Conservation (phyloP, 345 rosid species). For the Kandelia obovata region DNA sequence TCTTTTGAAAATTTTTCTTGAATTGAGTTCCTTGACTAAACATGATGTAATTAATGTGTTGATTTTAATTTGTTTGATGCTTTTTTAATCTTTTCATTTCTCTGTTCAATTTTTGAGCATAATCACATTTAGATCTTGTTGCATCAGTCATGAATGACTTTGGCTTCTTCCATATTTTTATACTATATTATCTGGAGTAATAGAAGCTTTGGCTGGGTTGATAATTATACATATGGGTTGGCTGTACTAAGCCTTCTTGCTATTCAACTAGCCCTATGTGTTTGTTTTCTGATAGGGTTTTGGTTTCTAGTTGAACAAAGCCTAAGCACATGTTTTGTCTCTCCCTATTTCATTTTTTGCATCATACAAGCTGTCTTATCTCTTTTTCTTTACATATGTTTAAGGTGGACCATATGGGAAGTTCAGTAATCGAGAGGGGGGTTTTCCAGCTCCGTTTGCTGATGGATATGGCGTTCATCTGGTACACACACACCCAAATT, state of each 20-base stretch:
- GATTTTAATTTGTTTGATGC: constrained; percentile 1
- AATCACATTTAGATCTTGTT: neutral
- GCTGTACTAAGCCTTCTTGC: neutral
- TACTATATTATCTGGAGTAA: no score
- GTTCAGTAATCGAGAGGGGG: constrained; percentile 47
- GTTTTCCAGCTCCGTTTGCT: constrained; percentile 59
- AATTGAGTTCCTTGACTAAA: constrained; percentile 4
- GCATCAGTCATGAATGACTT: neutral
- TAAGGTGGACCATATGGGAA: constrained; percentile 76
- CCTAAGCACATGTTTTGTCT: neutral
- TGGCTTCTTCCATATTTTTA: neutral
- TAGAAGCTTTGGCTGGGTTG: neutral
- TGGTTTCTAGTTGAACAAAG: neutral
- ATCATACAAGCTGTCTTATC: constrained; percentile 5
- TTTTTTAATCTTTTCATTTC: neutral
- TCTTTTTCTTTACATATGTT: constrained; percentile 23
- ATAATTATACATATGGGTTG: neutral
- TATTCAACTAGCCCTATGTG: neutral
- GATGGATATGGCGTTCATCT: constrained; percentile 52
- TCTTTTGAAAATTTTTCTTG: constrained; percentile 3
- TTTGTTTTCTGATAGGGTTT: neutral
- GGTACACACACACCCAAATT: constrained; percentile 39
- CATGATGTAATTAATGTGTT: constrained; percentile 2
- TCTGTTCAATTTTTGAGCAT: neutral
- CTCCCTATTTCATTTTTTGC: neutral